Base-by-base conservation (phyloP, 495 filamentous ascomycete species). In the Tuber borchii region DNA sequence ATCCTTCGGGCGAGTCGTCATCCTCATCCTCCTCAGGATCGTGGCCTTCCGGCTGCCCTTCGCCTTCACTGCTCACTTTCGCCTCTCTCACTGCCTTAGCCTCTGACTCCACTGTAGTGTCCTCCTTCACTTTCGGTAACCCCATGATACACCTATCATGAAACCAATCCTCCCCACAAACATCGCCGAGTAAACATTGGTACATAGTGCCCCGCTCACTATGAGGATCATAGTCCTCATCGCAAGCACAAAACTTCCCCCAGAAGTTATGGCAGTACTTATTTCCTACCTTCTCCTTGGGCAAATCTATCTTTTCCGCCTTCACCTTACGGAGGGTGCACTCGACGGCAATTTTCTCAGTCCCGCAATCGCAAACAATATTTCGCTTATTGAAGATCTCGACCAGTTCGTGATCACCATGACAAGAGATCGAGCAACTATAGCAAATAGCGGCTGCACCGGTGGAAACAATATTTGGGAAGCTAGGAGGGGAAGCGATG, bases 101-200 rank as follows among this genome's bases (percentile, higher is more conserved):
- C n/a, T 45, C 71, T 46, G 69, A 20, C 8, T 69, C 73, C 9
- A 76, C 73, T 51, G 78, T 69, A 34, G 73, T 76, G 2, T 51
- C 76, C 69, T 81, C 76, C 22, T n/a, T 42, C 69, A 72, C 40
- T 20, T 34, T 14, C 26, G 17, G 19, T 10, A 65, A 86, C 14
- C 96, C 95, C 71, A 97, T 89, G 19, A 99, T 84, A 83, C 96
- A 99, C 74, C 94, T 93, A 20, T 95, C 94, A 86, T 99, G 96
- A 88, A 93, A 99, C 96, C 96, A 99, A 84, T 99, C 96, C 85
- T 99, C 96, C 6, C 95, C 94, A 85, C 96, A 99, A 46, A 88
- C 88, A 0, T 89, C 90, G 0, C 93, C 94, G 6, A 99, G 87
- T 2, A 98, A 83, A 83, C 96, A 99, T 85, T 99, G 96, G 83